These are phyloP conservation scores for Coemansia sp. DNA, from an alignment of 192 early-diverging fungal species.

Conservation along the genomic window DNA sequence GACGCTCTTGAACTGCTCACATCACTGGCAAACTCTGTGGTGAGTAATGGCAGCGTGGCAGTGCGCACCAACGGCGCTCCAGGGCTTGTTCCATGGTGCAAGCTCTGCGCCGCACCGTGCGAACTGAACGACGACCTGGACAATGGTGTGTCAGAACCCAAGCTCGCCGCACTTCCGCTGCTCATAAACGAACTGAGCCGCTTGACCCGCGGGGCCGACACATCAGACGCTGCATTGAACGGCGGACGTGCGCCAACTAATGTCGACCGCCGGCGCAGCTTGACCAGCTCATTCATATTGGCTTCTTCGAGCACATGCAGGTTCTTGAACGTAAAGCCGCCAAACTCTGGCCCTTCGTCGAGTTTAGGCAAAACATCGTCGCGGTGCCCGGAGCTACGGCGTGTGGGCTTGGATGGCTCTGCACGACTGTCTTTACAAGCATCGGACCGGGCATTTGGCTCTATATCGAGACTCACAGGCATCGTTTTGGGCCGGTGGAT, in stretches of 20 bases:
- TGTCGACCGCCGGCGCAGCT: conserved; percentile 61
- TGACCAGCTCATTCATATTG: conserved; percentile 81
- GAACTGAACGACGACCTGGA: not conserved
- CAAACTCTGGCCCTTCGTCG: conserved; percentile 63
- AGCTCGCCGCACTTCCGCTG: not conserved
- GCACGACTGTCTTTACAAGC: not conserved
- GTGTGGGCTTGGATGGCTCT: not conserved
- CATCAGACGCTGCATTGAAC: not conserved
- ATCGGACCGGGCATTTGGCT: not conserved
- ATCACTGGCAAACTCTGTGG: not conserved
- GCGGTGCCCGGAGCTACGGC: not conserved
- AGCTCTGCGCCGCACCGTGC: not conserved
- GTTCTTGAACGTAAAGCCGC: conserved; percentile 91
- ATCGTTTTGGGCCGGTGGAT: conserved; percentile 27
- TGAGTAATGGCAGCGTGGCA: conserved; percentile 8
- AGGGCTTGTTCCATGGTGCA: not conserved
- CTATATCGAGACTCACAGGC: conserved; percentile 15
- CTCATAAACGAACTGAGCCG: conserved; percentile 10
- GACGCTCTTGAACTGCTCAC: not conserved
- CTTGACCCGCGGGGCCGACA: not conserved
- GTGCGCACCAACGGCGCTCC: conserved; percentile 6
- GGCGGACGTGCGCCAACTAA: conserved; percentile 24
- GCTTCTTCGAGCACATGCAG: conserved; percentile 84
- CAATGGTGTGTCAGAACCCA: not conserved
- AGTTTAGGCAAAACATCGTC: conserved; percentile 6